Evolutionary conservation across 2,329 filamentous ascomycete species (phyloP).

Genomic region (Colletotrichum sp.): DNA sequence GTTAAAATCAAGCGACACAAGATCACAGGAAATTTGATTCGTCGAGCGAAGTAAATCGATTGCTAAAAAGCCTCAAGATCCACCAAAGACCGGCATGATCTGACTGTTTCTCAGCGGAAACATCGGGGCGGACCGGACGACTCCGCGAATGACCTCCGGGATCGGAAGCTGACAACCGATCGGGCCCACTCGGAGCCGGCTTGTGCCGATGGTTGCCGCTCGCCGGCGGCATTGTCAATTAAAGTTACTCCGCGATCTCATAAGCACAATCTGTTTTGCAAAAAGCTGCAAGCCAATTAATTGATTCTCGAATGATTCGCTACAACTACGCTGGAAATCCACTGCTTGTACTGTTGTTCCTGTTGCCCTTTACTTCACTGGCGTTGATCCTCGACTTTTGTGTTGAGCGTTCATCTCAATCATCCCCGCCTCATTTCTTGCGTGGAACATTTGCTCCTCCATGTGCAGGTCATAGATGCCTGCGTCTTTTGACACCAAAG

Average conservation of each 20-base stretch:
- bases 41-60: background rate
- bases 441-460: slow-evolving; percentile 5
- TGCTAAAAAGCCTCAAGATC: background rate
- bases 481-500: background rate
- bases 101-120: background rate
- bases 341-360: background rate
- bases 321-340: background rate
- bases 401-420: slow-evolving; percentile 11
- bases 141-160: background rate
- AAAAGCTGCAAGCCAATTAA: background rate
- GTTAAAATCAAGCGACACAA: background rate
- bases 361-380: background rate
- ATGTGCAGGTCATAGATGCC: slow-evolving; percentile 21
- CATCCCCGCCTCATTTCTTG: background rate
- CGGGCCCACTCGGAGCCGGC: background rate
- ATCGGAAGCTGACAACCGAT: background rate
- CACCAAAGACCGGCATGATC: background rate
- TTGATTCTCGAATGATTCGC: background rate
- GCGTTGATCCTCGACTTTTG: background rate
- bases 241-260: background rate
- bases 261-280: background rate
- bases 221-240: background rate
- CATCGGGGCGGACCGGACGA: background rate
- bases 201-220: slow-evolving; percentile 11
- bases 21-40: background rate